Conservation (phyloP, 2,329 filamentous ascomycete species). For the Epichloe brachyelytri region DNA sequence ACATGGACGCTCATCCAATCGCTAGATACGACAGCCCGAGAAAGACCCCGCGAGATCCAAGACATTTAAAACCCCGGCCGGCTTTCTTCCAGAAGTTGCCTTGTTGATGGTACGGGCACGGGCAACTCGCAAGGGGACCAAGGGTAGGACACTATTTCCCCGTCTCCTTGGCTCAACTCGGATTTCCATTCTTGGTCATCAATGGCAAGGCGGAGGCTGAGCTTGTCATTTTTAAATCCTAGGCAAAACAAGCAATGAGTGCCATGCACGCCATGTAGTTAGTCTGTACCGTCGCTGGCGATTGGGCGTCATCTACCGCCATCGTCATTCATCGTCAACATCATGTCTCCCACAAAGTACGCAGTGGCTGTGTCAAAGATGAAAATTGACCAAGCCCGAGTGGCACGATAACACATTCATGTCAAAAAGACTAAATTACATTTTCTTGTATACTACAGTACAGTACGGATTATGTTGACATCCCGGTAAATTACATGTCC, state of each 20-base stretch:
- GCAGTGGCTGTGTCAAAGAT: background rate
- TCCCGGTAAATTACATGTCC: slow-evolving; percentile 4
- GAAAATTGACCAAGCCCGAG: background rate
- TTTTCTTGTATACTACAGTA: slow-evolving; percentile 5
- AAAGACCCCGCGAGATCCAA: background rate
- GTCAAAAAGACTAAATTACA: slow-evolving; percentile 2
- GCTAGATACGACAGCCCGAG: background rate
- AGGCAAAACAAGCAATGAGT: too few species aligned
- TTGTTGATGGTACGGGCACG: background rate
- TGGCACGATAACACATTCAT: background rate
- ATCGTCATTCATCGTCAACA: too few species aligned
- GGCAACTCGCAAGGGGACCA: background rate
- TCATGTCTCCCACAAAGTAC: too few species aligned
- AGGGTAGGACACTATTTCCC: background rate
- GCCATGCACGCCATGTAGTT: too few species aligned
- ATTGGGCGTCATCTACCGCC: too few species aligned
- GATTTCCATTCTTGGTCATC: too few species aligned
- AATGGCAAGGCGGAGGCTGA: too few species aligned
- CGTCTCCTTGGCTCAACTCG: too few species aligned
- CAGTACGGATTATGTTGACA: slow-evolving; percentile 2
- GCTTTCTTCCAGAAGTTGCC: background rate
- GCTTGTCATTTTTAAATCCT: too few species aligned
- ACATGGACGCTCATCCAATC: background rate
- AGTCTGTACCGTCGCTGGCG: too few species aligned
- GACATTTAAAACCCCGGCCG: background rate